Percentiles rank a stretch among this genome's conserved stretches.
These are phyloP conservation scores for Torulaspora quercuum DNA, from an alignment of 805 yeast species.

Conservation along the genomic window DNA sequence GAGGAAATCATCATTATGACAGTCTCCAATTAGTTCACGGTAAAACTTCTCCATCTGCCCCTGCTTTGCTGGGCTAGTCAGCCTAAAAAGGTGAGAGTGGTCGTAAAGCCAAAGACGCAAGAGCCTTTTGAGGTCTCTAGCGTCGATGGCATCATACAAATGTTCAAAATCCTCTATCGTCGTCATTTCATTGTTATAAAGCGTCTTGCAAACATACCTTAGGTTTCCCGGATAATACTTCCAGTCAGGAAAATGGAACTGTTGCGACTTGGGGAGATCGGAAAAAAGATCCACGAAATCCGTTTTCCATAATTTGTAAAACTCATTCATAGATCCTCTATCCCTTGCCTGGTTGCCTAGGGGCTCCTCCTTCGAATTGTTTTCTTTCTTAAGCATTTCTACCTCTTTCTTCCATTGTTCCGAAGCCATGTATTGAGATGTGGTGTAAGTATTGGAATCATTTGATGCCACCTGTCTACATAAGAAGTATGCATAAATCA, in stretches of 20 bases:
- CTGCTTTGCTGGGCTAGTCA: conserved; percentile 4
- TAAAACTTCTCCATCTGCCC: conserved; percentile 23
- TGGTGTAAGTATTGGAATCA: not conserved
- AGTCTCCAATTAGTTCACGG: conserved; percentile 23
- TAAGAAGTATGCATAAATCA: conserved; percentile 30
- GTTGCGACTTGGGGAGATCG: conserved; percentile 20
- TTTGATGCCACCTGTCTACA: conserved; percentile 19
- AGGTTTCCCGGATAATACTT: conserved; percentile 23
- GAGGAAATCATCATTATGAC: conserved; percentile 18
- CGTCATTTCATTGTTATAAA: conserved; percentile 24
- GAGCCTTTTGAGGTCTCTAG: conserved; percentile 19
- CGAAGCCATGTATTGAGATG: conserved; percentile 1
- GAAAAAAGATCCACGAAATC: conserved; percentile 17
- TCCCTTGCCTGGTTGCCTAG: conserved; percentile 1
- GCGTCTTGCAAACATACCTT: conserved; percentile 18
- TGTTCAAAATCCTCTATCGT: conserved; percentile 25
- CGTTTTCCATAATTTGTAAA: conserved; percentile 28
- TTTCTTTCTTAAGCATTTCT: conserved; percentile 3
- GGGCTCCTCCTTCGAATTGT: conserved; percentile 2
- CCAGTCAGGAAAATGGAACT: conserved; percentile 32
- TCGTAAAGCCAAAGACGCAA: conserved; percentile 33
- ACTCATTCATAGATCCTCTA: conserved; percentile 9
- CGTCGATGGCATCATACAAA: conserved; percentile 21
- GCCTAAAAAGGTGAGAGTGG: conserved; percentile 20
- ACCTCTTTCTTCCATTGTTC: conserved; percentile 21